Conservation (phyloP, 2,329 filamentous ascomycete species). For the Clarireedia paspali region DNA sequence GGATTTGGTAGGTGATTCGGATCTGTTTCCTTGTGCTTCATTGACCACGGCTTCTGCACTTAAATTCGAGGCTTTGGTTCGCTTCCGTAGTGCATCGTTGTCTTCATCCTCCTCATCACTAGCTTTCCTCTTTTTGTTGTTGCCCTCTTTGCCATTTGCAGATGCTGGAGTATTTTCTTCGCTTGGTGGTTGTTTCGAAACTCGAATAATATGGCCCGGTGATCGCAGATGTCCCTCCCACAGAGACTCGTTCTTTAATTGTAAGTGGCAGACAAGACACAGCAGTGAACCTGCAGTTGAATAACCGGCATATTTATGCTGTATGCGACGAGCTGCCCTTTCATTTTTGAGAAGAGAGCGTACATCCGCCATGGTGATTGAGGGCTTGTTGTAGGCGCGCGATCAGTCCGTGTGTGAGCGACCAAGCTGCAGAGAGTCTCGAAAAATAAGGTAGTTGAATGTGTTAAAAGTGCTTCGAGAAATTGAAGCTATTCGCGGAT, state of each 20-base stretch:
- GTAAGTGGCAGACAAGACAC: slow-evolving; percentile 58
- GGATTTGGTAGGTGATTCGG: slow-evolving; percentile 1
- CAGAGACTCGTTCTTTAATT: slow-evolving; percentile 56
- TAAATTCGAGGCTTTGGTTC: slow-evolving; percentile 32
- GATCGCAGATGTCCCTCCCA: slow-evolving; percentile 58
- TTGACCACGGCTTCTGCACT: slow-evolving; percentile 31
- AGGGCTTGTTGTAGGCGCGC: background rate
- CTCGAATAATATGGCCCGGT: slow-evolving; percentile 35
- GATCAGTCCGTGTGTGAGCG: background rate
- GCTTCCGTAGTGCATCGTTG: slow-evolving; percentile 37
- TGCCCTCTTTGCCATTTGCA: slow-evolving; percentile 1
- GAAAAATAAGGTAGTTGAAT: background rate
- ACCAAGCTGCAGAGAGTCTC: background rate
- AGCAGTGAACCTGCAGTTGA: slow-evolving; percentile 59
- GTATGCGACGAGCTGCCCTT: slow-evolving; percentile 64
- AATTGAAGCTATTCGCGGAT: background rate
- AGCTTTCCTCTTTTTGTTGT: slow-evolving; percentile 45
- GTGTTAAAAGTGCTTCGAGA: background rate
- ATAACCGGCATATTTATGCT: slow-evolving; percentile 62
- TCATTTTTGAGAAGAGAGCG: slow-evolving; percentile 73
- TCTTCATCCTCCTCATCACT: slow-evolving; percentile 29
- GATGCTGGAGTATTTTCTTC: slow-evolving; percentile 1
- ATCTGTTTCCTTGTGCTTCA: slow-evolving; percentile 8
- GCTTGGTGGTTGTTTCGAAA: slow-evolving; percentile 24
- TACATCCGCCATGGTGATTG: slow-evolving; percentile 61